phyloP scores from a whole-genome alignment of 2,329 filamentous ascomycete genomes.

The Cordyceps pruinosa region DNA sequence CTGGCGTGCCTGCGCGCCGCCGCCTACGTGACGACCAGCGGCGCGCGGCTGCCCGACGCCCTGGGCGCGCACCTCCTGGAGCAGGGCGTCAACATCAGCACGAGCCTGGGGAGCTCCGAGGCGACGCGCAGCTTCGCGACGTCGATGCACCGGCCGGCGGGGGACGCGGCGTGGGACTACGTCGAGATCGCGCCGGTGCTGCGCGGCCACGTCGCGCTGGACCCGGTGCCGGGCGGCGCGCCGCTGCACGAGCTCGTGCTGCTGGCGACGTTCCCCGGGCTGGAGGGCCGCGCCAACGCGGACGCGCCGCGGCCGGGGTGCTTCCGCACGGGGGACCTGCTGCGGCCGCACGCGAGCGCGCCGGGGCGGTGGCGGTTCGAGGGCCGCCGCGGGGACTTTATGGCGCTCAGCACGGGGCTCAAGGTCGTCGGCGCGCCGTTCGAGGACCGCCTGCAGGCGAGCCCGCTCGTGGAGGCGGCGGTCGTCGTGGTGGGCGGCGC shows the following conservation, averaged over 20 bases:
- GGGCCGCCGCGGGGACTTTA: neutral
- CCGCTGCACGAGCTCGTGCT: constrained; percentile 1
- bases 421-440: neutral
- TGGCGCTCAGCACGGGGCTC: neutral
- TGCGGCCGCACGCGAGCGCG: neutral
- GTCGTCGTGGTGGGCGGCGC: constrained; percentile 1
- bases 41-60: neutral
- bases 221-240: neutral
- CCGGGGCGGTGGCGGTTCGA: neutral
- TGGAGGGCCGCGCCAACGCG: neutral
- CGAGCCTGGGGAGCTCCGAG: neutral
- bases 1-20: neutral
- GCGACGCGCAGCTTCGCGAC: constrained; percentile 1
- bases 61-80: neutral
- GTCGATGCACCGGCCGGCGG: neutral
- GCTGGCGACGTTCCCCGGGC: neutral
- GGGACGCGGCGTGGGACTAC: neutral
- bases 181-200: neutral
- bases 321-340: neutral
- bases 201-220: neutral
- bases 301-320: neutral
- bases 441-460: constrained; percentile 1
- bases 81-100: constrained; percentile 3
- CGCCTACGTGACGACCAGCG: neutral
- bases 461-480: neutral